Percentiles rank a stretch among this genome's conserved stretches.
Evolutionary conservation across 2,329 filamentous ascomycete genomes (phyloP).

Genomic region (Alternaria sp.): DNA sequence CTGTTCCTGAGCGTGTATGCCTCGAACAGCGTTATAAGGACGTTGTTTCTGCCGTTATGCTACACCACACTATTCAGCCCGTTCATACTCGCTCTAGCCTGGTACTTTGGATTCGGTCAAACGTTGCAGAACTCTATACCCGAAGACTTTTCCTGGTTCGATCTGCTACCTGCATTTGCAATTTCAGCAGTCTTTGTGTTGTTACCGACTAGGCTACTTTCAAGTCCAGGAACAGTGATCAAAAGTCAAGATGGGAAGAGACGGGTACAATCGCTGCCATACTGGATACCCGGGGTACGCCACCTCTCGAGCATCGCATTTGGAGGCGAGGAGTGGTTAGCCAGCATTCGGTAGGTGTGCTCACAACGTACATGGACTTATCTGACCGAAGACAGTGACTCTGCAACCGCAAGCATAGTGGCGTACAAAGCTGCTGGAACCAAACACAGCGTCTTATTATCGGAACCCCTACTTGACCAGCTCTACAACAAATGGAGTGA

Average conservation of each 20-base stretch:
- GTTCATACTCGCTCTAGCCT: conserved; percentile 31
- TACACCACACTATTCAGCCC: conserved; percentile 40
- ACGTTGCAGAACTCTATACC: conserved; percentile 25
- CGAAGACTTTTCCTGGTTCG: conserved; percentile 32
- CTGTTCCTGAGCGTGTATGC: conserved; percentile 43
- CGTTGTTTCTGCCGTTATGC: conserved; percentile 43
- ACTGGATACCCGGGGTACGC: conserved; percentile 66
- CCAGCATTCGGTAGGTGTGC: conserved; percentile 47
- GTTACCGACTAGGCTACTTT: conserved; percentile 41
- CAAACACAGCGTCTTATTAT: conserved; percentile 58
- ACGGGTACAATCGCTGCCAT: conserved; percentile 59
- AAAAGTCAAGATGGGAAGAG: conserved; percentile 39
- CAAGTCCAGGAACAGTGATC: conserved; percentile 19
- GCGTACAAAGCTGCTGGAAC: conserved; percentile 57
- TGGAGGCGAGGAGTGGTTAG: conserved; percentile 54
- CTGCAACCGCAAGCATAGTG: conserved; percentile 52
- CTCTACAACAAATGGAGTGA: conserved; percentile 25
- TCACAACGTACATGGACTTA: not conserved
- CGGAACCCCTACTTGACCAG: conserved; percentile 53
- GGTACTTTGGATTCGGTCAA: conserved; percentile 31
- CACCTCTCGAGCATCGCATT: conserved; percentile 60
- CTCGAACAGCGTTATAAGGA: conserved; percentile 42
- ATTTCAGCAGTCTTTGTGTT: conserved; percentile 33
- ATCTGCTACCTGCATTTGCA: conserved; percentile 39
- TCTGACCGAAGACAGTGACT: conserved; percentile 35